Evolutionary conservation across 148 eudicot genomes (phyloP), one percentile per base, ranked within the genome.

Genomic region (Selenicereus undatus): DNA sequence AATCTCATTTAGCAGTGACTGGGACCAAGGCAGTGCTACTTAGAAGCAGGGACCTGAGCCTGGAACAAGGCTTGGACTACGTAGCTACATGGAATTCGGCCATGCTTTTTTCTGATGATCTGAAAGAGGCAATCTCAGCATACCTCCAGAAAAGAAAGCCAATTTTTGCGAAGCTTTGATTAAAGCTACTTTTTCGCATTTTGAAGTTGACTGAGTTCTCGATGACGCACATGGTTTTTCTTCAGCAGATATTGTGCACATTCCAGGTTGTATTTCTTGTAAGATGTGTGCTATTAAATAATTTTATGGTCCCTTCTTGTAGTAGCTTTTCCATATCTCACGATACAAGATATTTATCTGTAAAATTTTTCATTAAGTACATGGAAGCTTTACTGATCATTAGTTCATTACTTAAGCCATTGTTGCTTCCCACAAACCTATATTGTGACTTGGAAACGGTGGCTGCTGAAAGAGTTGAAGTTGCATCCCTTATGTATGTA

Each of bases 51-150:
- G 97, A 94, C 82, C 66, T 92, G 81, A 86, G 86, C n/a, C 16
- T 94, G 85, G 94, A 91, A 14, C 95, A 94, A 86, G 98, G 91
- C 24, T 83, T 96, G 87, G 98, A 94, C 69, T 96, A 94, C 84
- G 90, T 94, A 36, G 98, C 99, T 54, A 94, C 99, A 3, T 94
- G 98, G 99, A 96, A 96, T 85, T 89, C 98, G 64, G 85, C 90
- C 69, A 86, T 89, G 87, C 89, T 96, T 82, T 32, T 94, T n/a
- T 96, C 98, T 17, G 90, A 87, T 78, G 97, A 94, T 83, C 83
- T 94, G 8, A 80, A 81, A 42, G 93, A 94, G 76, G 98, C 93
- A 10, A 22, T 78, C 27, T 83, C 89, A 0, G 91, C 99, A 8
- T 88, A 80, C 35, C 62, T 62, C 20, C 92, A 92, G 73, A 96